These are phyloP conservation scores for Coemansia sp. DNA, from an alignment of 192 early-diverging fungal species.

Conservation along the genomic window DNA sequence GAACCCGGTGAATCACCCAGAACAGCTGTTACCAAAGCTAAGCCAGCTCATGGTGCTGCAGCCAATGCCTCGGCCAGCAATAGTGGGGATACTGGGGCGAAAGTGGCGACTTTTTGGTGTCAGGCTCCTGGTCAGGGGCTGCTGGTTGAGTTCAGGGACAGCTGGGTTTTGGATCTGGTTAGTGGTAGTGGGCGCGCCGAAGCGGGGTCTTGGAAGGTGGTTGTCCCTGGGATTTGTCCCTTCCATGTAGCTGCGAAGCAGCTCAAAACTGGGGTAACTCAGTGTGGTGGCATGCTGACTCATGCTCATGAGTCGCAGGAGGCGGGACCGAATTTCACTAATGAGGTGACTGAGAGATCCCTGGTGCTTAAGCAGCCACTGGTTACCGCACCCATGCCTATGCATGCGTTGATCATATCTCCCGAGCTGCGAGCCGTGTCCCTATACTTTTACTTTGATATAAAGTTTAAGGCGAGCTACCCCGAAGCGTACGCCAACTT, in stretches of 20 bases:
- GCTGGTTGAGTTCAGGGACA: slow-evolving; percentile 7
- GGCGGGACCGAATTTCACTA: background rate
- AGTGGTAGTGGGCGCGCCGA: background rate
- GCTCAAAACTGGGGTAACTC: background rate
- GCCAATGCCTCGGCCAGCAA: background rate
- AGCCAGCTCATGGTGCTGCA: background rate
- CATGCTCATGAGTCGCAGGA: slow-evolving; percentile 18
- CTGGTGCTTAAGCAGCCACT: slow-evolving; percentile 9
- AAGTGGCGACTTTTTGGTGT: slow-evolving; percentile 16
- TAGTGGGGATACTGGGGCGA: background rate
- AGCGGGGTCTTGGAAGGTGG: background rate
- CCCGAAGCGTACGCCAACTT: slow-evolving; percentile 2
- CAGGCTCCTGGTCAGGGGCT: slow-evolving; percentile 8
- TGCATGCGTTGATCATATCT: slow-evolving; percentile 20
- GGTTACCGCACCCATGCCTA: slow-evolving; percentile 32
- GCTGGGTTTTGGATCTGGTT: slow-evolving; percentile 10
- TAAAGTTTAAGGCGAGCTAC: slow-evolving; percentile 10
- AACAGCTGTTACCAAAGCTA: background rate
- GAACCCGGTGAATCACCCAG: background rate
- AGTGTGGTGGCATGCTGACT: slow-evolving; percentile 18
- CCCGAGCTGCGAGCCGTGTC: slow-evolving; percentile 15
- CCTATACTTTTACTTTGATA: slow-evolving; percentile 22
- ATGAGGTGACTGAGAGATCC: background rate
- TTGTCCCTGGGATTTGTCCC: slow-evolving; percentile 31
- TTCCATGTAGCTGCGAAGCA: slow-evolving; percentile 25